These are phyloP conservation scores for Starmerella scarabaei DNA, from an alignment of 805 yeast genomes.

Conservation along the genomic window DNA sequence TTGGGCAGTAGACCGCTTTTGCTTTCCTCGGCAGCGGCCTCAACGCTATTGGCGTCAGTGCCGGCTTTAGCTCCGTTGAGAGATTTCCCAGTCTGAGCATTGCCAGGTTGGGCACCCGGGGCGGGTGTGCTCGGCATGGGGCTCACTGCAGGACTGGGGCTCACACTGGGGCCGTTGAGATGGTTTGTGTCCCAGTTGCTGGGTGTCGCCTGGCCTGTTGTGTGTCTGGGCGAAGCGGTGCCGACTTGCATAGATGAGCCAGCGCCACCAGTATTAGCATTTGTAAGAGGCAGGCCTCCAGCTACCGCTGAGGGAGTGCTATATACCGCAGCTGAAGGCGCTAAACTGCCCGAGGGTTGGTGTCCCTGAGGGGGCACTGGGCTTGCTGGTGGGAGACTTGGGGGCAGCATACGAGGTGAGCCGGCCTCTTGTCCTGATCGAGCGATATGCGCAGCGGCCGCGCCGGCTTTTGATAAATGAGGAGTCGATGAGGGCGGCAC, in stretches of 20 bases:
- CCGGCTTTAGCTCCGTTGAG: background rate
- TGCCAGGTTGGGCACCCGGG: no score
- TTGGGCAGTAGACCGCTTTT: slow-evolving; percentile 8
- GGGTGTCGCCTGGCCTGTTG: no score
- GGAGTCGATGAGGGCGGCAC: background rate
- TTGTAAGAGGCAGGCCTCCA: no score
- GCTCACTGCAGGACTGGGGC: slow-evolving; percentile 6
- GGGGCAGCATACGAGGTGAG: background rate
- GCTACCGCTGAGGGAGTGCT: no score
- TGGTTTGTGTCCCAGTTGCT: background rate
- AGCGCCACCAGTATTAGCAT: no score
- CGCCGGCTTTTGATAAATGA: background rate
- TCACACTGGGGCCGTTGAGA: background rate
- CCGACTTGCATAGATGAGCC: no score
- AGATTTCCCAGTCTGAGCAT: no score
- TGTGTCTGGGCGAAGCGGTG: no score
- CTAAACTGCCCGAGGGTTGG: slow-evolving; percentile 1
- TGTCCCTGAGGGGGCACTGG: background rate
- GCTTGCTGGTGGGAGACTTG: background rate
- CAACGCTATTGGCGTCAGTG: background rate
- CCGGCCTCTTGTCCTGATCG: background rate
- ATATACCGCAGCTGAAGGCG: no score
- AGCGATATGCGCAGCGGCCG: background rate
- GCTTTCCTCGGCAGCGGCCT: background rate
- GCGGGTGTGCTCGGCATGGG: slow-evolving; percentile 8